These are phyloP conservation scores for Annulohypoxylon maeteangense DNA, from an alignment of 495 filamentous ascomycete species.

Conservation along the genomic window DNA sequence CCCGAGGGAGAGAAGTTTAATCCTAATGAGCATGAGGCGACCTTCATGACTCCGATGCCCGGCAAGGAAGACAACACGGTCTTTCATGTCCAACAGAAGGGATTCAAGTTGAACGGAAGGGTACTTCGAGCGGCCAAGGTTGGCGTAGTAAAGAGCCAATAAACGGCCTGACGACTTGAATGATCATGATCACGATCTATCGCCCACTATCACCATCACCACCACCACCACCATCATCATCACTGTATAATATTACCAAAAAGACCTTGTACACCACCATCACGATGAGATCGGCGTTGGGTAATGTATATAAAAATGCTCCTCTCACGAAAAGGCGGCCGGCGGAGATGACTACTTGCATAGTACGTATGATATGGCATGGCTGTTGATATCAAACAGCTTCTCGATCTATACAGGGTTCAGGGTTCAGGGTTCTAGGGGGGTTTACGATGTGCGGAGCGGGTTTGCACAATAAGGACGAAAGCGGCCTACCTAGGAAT, in stretches of 20 bases:
- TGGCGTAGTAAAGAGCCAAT: slow-evolving; percentile 79
- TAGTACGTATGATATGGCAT: slow-evolving; percentile 30
- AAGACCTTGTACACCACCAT: slow-evolving; percentile 41
- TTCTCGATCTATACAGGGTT: slow-evolving; percentile 21
- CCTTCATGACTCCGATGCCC: slow-evolving; percentile 85
- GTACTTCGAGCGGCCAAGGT: slow-evolving; percentile 94
- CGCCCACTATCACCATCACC: neutral
- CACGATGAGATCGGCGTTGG: slow-evolving; percentile 45
- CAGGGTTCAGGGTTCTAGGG: slow-evolving; percentile 3
- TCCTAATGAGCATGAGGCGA: slow-evolving; percentile 95
- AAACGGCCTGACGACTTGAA: slow-evolving; percentile 31
- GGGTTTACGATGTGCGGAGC: slow-evolving; percentile 19
- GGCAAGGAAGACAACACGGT: slow-evolving; percentile 90
- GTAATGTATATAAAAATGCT: slow-evolving; percentile 60
- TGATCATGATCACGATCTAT: neutral
- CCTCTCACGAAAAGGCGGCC: slow-evolving; percentile 57
- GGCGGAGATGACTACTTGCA: slow-evolving; percentile 38
- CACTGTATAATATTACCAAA: slow-evolving; percentile 39
- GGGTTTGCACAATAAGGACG: slow-evolving; percentile 7
- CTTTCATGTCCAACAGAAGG: slow-evolving; percentile 94
- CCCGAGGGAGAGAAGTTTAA: slow-evolving; percentile 85
- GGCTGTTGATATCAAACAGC: slow-evolving; percentile 31
- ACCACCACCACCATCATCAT: neutral
- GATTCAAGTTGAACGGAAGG: slow-evolving; percentile 89
- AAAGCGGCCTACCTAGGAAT: slow-evolving; percentile 11